Percentiles rank a stretch among this genome's conserved stretches.
These are phyloP conservation scores for Schizopora paradoxa DNA, from an alignment of 1,284 basidiomycete genomes.

Conservation along the genomic window DNA sequence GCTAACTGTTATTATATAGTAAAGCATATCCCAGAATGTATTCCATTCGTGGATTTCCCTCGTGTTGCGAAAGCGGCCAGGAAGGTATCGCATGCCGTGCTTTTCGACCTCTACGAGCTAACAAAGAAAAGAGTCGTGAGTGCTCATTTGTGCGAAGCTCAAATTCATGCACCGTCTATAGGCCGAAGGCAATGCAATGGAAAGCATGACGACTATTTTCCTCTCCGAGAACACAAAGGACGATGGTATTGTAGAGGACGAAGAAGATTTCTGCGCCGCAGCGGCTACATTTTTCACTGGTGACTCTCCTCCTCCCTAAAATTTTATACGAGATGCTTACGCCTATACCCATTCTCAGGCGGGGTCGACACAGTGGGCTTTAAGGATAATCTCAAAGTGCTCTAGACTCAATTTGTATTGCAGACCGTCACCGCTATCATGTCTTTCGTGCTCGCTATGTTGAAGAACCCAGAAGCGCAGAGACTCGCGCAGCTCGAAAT, in stretches of 20 bases:
- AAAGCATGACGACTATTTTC: not conserved
- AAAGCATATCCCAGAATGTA: slow-evolving; percentile 13
- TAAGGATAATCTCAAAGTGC: too few relatives aligned
- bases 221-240: not conserved
- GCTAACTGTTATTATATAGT: slow-evolving; percentile 8
- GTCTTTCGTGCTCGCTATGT: slow-evolving; percentile 3
- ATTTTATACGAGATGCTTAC: too few relatives aligned
- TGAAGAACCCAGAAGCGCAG: not conserved
- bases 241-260: not conserved
- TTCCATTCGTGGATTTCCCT: slow-evolving; percentile 27
- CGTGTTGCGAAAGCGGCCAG: slow-evolving; percentile 51
- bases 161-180: slow-evolving; percentile 8
- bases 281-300: slow-evolving; percentile 6
- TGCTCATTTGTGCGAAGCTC: not conserved
- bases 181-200: not conserved
- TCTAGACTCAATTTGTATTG: too few relatives aligned
- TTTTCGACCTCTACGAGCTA: slow-evolving; percentile 4
- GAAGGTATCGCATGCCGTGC: slow-evolving; percentile 17
- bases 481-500: slow-evolving; percentile 23
- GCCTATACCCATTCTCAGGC: too few relatives aligned
- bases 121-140: slow-evolving; percentile 14
- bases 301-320: too few relatives aligned
- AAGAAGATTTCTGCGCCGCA: not conserved
- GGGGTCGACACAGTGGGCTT: too few relatives aligned
- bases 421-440: slow-evolving; percentile 2